These are phyloP conservation scores for Capsaspora owczarzaki DNA, from an alignment of 78 protist species.

Conservation along the genomic window DNA sequence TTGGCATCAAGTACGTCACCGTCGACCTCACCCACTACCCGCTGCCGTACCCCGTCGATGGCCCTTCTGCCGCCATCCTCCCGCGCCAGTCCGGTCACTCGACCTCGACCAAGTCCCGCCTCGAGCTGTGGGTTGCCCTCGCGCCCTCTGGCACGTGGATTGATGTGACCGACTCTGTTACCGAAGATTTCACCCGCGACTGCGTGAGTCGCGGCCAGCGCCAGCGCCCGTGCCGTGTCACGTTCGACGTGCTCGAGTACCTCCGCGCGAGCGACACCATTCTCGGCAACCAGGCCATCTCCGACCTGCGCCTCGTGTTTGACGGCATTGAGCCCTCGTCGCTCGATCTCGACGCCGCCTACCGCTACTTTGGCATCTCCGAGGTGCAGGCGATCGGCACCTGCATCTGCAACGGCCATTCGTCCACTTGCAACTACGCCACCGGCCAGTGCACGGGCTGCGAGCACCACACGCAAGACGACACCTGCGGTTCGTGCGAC, in stretches of 20 bases:
- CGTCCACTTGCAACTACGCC: not conserved
- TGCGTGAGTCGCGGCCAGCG: too few relatives aligned
- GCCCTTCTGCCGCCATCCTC: not conserved
- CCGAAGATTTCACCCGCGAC: not conserved
- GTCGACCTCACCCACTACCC: not conserved
- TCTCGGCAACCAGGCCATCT: not conserved
- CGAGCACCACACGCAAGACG: not conserved
- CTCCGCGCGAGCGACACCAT: not conserved
- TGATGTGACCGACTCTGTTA: not conserved
- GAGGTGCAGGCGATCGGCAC: not conserved
- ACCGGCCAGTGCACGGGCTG: slow-evolving; percentile 5
- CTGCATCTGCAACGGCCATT: slow-evolving; percentile 8
- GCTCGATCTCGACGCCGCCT: not conserved
- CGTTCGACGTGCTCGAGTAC: not conserved
- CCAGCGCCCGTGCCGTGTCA: not conserved
- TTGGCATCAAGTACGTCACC: too few relatives aligned
- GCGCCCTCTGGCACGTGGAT: not conserved
- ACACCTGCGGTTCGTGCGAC: not conserved
- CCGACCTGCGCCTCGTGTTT: not conserved
- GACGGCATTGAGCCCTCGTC: not conserved
- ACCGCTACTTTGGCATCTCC: not conserved
- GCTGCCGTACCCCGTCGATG: not conserved
- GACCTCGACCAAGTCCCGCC: not conserved
- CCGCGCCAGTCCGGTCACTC: not conserved
- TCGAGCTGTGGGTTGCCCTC: not conserved